Base-by-base conservation (phyloP, 345 rosid species). In the Salix dunnii region DNA sequence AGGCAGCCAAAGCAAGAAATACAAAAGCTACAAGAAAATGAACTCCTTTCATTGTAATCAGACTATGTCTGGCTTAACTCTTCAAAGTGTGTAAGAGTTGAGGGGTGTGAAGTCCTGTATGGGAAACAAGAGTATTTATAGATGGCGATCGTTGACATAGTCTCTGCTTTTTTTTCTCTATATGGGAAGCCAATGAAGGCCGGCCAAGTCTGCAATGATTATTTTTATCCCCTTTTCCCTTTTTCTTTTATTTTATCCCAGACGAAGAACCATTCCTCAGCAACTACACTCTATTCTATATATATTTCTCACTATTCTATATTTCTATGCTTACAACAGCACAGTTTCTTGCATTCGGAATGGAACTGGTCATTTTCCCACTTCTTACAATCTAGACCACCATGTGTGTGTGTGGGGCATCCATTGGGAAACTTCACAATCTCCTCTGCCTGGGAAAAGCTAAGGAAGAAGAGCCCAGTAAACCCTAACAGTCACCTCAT, bases 81-180 rank as follows among this genome's bases (percentile, higher is more conserved):
- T 10, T 8, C 7, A 18, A 33, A 21, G 5, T 6, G 10, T 62
- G 6, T 33, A 0, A 21, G 9, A 16, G 25, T 2, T 5, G 7
- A 36, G 13, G 53, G 28, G 35, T 61, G 76, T 25, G 67, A 61
- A 9, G 18, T 30, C 27, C 6, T 6, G 40, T 16, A 43, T 27
- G 68, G n/a, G 21, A 62, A 38, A 35, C 69, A 62, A 40, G 60
- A 31, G 8, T 74, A 74, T 20, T 74, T 73, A 61, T 73, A 61
- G 60, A 21, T 43, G 61, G 30, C 3, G 30, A 58, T 43, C 72
- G 12, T 14, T 43, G 9, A 51, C 20, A 1, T 31, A 10, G 18
- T 43, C 13, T 25, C 2, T 5, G 21, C 13, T 18, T 13, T 63
- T 2, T 1, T 63, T 4, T 27, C 33, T 25, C 31, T 1, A 14